Evolutionary conservation across 805 yeast genomes (phyloP), one percentile per base, ranked within the genome.

Genomic region (Debaryomyces hansenii): DNA sequence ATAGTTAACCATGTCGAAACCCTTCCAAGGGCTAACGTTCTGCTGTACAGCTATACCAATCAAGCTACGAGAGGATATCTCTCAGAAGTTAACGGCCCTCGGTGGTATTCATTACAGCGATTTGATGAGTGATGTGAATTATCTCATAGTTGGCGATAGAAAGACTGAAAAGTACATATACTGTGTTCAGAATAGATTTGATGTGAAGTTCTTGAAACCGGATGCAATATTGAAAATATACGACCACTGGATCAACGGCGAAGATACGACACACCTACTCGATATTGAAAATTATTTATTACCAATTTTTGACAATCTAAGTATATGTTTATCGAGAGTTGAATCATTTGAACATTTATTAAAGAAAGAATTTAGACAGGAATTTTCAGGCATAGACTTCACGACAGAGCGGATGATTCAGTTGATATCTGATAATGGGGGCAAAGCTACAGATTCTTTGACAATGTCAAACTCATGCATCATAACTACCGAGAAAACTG

Each of bases 81-180:
- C 75, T 2, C 59, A 64, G 8, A 75, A 75, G 56, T 73, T 85
- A 46, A 59, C 65, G 21, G 66, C 74, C 7, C 69, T 85, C 60
- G 92, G 91, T 6, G 91, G 90, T 1, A 57, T 55, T 8, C 79
- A 74, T 52, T 72, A 75, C 47, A 72, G 73, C 36, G 84, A 84
- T 55, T 63, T 85, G 52, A 80, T 84, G 70, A 77, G 82, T 40
- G 83, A 82, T 58, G 84, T 80, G 2, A 74, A 77, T 44, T 78
- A 78, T 35, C 62, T 86, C 20, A 70, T 86, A 4, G 83, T 84
- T 27, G 90, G 89, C 1, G 73, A 72, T 35, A 66, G 78, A 24
- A 66, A 72, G 46, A 80, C 86, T 0, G 83, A 79, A 21, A 83
- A 83, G 58, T 81, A 75, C 60, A 64, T 64, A 42, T 83, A 71